phyloP scores from a whole-genome alignment of 257 asterid genomes.

The Marsdenia floribunda region DNA sequence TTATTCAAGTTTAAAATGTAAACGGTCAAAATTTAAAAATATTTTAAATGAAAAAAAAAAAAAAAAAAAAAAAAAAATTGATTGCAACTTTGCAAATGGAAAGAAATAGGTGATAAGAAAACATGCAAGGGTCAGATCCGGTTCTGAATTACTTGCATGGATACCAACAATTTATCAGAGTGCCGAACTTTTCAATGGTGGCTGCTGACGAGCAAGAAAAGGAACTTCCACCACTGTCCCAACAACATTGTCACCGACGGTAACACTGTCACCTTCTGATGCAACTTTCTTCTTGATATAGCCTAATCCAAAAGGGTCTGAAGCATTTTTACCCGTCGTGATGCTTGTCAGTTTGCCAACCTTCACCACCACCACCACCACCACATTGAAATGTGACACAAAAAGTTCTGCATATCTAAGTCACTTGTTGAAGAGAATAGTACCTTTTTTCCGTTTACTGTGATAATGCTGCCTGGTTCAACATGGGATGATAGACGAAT shows the following conservation, averaged over 20 bases:
- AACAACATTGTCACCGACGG: conserved; percentile 50
- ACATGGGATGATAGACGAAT: conserved; percentile 60
- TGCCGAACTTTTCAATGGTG: conserved; percentile 26
- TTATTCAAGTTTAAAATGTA: too few species aligned
- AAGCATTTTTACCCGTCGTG: conserved; percentile 48
- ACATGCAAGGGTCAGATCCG: too few species aligned
- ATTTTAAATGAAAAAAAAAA: too few species aligned
- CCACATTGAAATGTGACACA: neutral
- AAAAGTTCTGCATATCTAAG: neutral
- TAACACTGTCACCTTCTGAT: conserved; percentile 62
- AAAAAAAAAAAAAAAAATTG: too few species aligned
- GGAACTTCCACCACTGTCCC: conserved; percentile 86
- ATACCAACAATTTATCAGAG: conserved; percentile 1
- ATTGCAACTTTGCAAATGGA: too few species aligned
- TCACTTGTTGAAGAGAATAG: too few species aligned
- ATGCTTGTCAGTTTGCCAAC: conserved; percentile 86
- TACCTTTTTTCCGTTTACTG: conserved; percentile 79
- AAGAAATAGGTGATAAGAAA: too few species aligned
- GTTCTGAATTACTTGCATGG: neutral
- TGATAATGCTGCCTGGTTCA: conserved; percentile 69
- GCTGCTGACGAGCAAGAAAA: conserved; percentile 61
- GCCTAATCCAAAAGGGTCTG: conserved; percentile 80
- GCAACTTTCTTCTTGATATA: conserved; percentile 73
- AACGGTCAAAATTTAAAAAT: too few species aligned
- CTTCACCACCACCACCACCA: conserved; percentile 35